Base-by-base conservation (phyloP, 2,329 filamentous ascomycete genomes). In the Anthostomella pinea region DNA sequence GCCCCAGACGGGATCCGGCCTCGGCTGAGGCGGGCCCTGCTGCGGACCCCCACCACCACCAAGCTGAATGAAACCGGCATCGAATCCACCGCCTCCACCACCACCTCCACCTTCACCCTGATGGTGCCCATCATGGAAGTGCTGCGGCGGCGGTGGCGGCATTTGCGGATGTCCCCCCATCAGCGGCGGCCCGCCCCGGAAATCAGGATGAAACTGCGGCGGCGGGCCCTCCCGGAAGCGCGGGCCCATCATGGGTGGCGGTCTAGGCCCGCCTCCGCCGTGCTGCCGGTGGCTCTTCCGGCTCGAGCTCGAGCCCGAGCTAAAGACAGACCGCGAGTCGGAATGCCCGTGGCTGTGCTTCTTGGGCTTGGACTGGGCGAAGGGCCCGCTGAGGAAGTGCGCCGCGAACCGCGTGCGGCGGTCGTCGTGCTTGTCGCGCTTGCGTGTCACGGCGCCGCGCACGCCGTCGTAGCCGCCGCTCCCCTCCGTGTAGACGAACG, bases 341-440 rank as follows among this genome's bases (percentile, higher is more conserved):
- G 49, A 47, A 6, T 40, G 28, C 30, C 41, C 31, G 14, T 39
- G 41, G 20, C 35, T 36, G 26, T 45, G 32, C 32, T 52, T 54
- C 35, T 56, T 51, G 14, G 39, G 35, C 35, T 42, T 41, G 20
- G 38, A 33, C 25, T 45, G 46, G 8, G 55, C 57, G 30, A 59
- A 59, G 4, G 57, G 57, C 9, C 57, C 57, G 20, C 52, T 53
- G 20, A 59, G 39, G 20, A 59, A 31, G 42, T 60, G 57, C 4
- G 54, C 49, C 9, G 54, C 54, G 39, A 58, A 26, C 10, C 51
- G 51, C 11, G 41, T 21, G 33, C 51, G 48, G 10, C 17, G 28
- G 34, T 53, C 48, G 28, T 58, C 52, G 8, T 35, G 41, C 7
- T 40, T 45, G 41, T 54, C 51, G n/a, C 40, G 33, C 37, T 38